phyloP scores from a whole-genome alignment of 129 eudicot species.

The Saussurea involucrata region DNA sequence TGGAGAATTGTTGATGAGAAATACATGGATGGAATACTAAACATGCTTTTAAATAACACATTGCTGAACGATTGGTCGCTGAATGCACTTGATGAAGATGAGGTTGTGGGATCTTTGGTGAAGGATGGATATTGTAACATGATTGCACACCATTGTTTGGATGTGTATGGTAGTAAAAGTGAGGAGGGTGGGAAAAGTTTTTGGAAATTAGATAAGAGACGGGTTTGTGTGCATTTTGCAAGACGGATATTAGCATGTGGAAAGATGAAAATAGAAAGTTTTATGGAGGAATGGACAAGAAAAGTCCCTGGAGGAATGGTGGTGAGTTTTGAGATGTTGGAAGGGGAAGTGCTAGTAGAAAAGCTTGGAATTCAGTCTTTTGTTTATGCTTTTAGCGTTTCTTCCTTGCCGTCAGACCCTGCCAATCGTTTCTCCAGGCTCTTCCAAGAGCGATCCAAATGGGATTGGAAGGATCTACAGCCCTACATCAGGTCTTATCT shows the following conservation, averaged over 20 bases:
- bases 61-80: constrained; percentile 68
- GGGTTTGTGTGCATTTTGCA: constrained; percentile 76
- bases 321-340: constrained; percentile 69
- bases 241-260: constrained; percentile 46
- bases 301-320: constrained; percentile 69
- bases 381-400: constrained; percentile 73
- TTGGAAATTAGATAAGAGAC: constrained; percentile 68
- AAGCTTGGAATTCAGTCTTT: constrained; percentile 66
- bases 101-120: constrained; percentile 49
- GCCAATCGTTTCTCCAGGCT: constrained; percentile 70
- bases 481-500: constrained; percentile 75
- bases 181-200: not conserved
- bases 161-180: constrained; percentile 44
- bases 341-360: constrained; percentile 84
- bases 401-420: constrained; percentile 79
- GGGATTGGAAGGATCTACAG: constrained; percentile 96
- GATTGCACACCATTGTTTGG: constrained; percentile 69
- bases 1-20: constrained; percentile 78
- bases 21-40: constrained; percentile 55
- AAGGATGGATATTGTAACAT: constrained; percentile 59
- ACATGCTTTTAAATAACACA: constrained; percentile 60
- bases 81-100: constrained; percentile 56
- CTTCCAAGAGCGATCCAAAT: constrained; percentile 65
- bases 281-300: constrained; percentile 67
- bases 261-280: constrained; percentile 66